Evolutionary conservation across 129 eudicot species (phyloP), one percentile per base, ranked within the genome.

Genomic region (Arctium lappa): DNA sequence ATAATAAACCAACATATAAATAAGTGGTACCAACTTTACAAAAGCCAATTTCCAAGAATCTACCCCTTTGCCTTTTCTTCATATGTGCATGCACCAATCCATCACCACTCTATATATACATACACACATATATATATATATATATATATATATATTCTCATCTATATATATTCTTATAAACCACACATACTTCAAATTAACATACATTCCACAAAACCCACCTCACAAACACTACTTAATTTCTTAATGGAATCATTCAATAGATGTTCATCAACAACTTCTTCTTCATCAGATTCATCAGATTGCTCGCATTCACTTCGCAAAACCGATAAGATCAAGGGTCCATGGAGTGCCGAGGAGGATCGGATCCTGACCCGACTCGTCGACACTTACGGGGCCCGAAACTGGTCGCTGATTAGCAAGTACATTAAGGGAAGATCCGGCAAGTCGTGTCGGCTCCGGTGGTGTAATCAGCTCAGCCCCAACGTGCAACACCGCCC

Each of bases 381-480:
- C 3, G 94, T 91, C 6, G 94, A 93, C 50, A 81, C 90, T 0
- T 87, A 88, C 53, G 98, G 98, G 8, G 69, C 98, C 3, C 72
- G 92, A 44, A 91, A 93, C 83, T 93, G 98, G 98, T 91, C 98
- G 0, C 79, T 91, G 13, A 93, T 93, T 16, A 91, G 98, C 53
- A 89, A 87, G 27, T 86, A 91, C 83, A 93, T 93, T 30, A 87
- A 85, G 86, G 98, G 96, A 30, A 75, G 98, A 73, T 93, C 98
- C 1, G 98, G 96, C 0, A 93, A 93, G 16, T 93, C 98, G 1
- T 93, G 98, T 48, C 34, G 98, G 74, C 90, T 93, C 16, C 73
- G 98, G 80, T 93, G 98, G 98, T 93, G 98, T 53, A 93, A 93
- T n/a, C 98, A 93, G 85, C 87, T 93, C 11, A 88, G 98, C 60